Base-by-base conservation (phyloP, 257 asterid species). In the Nicotiana benthamiana region DNA sequence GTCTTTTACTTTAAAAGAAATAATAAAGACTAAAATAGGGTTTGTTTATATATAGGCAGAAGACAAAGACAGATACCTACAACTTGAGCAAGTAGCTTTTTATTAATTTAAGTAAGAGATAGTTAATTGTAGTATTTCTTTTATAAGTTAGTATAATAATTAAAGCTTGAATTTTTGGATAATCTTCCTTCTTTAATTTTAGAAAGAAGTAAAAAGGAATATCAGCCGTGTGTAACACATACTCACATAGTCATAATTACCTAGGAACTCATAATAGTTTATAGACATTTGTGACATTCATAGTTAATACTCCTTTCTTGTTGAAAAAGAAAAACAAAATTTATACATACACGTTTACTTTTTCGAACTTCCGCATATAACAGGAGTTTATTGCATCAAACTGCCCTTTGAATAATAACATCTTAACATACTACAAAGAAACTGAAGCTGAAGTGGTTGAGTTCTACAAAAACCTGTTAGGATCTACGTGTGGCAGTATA, bases 21-120 rank as follows among this genome's bases (percentile, higher is more conserved):
- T 22, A 43, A 2, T 36, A 11, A 70, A 22, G 60, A 15, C 5
- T 24, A 72, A 27, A 13, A 30, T 57, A 77, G 64, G 17, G 67
- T 24, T 36, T 22, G 59, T 34, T 30, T 60, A 80, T 70, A 40
- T 40, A 40, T 9, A 28, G 77, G 83, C 78, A 79, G 54, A 82
- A 78, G 88, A 86, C 68, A 83, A 57, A 79, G 88, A 86, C 86
- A 74, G 59, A 81, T 79, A 81, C 84, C 86, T 20, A 77, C 82
- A 76, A 30, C 75, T 75, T 75, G 22, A 20, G 77, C 77, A 70
- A 12, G 20, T 70, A 70, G 34, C 34, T 22, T 11, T 70, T 70
- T 22, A 70, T 51, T 22, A 70, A 1, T 72, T 48, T 72, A 48
- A 72, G 30, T 70, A 70, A 24, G 24, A 24, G n/a, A 24, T 22